Evolutionary conservation across 2,329 filamentous ascomycete genomes (phyloP), one percentile per base, ranked within the genome.

Genomic region (Xylariaceae sp.): DNA sequence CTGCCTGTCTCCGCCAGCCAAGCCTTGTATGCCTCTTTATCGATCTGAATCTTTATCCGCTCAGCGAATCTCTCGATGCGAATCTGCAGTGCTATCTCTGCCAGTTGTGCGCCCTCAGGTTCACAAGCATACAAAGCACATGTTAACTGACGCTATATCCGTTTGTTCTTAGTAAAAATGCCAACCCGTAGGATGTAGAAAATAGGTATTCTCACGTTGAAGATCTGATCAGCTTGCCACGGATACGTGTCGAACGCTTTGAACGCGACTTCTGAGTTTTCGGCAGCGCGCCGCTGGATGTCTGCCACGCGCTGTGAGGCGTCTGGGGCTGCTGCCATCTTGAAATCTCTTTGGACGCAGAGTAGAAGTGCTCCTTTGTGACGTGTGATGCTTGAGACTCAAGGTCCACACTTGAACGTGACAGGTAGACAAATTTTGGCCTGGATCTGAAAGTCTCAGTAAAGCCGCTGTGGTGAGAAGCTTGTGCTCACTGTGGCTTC

Each of bases 241-340:
- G 69, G 69, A 60, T 70, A 72, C 39, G 69, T 66, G 57, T 72
- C 65, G 52, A 72, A 72, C 15, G 69, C 69, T 30, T 60, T 64
- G 60, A 68, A 69, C 57, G 64, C 61, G 8, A 67, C 65, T 48
- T 67, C 65, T 2, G 68, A 67, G 30, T 66, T 66, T 45, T 70
- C 66, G 23, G 66, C 66, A 6, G 66, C 68, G 23, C 65, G 68
- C 39, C 65, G 63, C 51, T 70, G 67, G 39, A 71, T 62, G 30
- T 63, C 63, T 13, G 66, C 64, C 17, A 63, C 57, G 17, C 53
- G 56, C 5, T 57, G 51, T 17, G 58, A 61, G 11, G 57, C 44
- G 17, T 55, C 61, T 13, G 64, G 56, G 5, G 61, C 49, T 34
- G 61, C 49, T 34, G 67, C 56, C 67, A 70, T 69, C 6, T 57